These are phyloP conservation scores for Leccinum subtestaceum DNA, from an alignment of 768 basidiomycete species.

Conservation along the genomic window DNA sequence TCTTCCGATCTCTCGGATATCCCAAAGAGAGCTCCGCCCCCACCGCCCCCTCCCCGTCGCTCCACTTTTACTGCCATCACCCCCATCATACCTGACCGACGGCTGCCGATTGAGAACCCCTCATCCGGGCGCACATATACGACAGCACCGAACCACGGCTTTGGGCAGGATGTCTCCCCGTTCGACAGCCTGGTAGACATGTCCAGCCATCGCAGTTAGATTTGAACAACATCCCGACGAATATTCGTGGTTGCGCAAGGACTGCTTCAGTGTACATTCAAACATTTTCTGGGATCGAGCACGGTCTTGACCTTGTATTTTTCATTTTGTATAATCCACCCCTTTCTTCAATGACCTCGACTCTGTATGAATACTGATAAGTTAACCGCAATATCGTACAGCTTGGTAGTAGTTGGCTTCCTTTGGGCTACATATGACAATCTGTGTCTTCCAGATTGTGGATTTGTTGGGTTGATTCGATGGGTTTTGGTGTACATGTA, in stretches of 20 bases:
- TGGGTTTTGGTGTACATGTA: too few relatives aligned
- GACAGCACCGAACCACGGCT: conserved; percentile 30
- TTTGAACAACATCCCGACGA: conserved; percentile 72
- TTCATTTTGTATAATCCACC: not conserved
- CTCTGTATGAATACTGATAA: conserved; percentile 8
- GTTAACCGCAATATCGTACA: not conserved
- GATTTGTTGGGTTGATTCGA: not conserved
- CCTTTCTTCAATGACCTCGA: not conserved
- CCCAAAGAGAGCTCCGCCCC: conserved; percentile 50
- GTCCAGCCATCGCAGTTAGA: conserved; percentile 41
- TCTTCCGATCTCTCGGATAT: too few relatives aligned
- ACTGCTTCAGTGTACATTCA: conserved; percentile 57
- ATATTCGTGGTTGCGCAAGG: conserved; percentile 60
- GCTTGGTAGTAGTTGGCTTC: not conserved
- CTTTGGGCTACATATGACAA: not conserved
- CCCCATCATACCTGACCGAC: conserved; percentile 51
- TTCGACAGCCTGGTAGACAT: conserved; percentile 64
- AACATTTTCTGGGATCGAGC: not conserved
- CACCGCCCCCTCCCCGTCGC: conserved; percentile 66
- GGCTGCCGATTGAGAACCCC: conserved; percentile 15
- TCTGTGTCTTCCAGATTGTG: not conserved
- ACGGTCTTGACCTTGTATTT: not conserved
- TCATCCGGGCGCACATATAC: conserved; percentile 22
- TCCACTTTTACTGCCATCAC: conserved; percentile 28
- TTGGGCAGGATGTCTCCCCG: conserved; percentile 51